These are phyloP conservation scores for Leccinum sublutescens DNA, from an alignment of 768 basidiomycete genomes.

Conservation along the genomic window DNA sequence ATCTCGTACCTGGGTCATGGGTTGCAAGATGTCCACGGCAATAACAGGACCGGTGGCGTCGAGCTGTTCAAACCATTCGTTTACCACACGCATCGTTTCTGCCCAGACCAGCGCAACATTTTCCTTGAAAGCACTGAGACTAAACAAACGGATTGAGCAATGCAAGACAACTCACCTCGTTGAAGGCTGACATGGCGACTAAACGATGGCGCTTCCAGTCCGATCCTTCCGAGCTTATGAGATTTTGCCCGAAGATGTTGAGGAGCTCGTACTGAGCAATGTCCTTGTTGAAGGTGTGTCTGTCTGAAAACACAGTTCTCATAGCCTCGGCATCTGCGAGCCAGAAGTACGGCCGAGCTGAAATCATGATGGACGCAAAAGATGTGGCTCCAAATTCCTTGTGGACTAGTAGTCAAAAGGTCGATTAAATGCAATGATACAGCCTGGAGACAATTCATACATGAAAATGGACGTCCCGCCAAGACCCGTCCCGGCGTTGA, in stretches of 20 bases:
- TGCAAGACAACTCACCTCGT: constrained; percentile 34
- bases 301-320: constrained; percentile 33
- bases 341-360: constrained; percentile 37
- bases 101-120: constrained; percentile 50
- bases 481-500: constrained; percentile 89
- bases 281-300: constrained; percentile 35
- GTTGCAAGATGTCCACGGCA: constrained; percentile 13
- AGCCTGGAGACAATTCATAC: constrained; percentile 28
- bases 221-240: constrained; percentile 41
- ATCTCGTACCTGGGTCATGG: constrained; percentile 16
- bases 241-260: constrained; percentile 46
- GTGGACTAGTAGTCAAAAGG: constrained; percentile 32
- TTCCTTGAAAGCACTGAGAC: constrained; percentile 27
- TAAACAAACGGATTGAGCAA: background rate
- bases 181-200: constrained; percentile 49
- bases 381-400: constrained; percentile 39
- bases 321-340: constrained; percentile 44
- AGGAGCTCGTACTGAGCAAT: constrained; percentile 38
- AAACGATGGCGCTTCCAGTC: constrained; percentile 50
- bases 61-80: constrained; percentile 44
- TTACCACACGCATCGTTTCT: constrained; percentile 39
- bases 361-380: constrained; percentile 36
- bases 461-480: constrained; percentile 55
- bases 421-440: too few species aligned
- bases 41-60: constrained; percentile 25